Evolutionary conservation across 192 early-diverging fungal species (phyloP).

Genomic region (Kappamyces sp.): DNA sequence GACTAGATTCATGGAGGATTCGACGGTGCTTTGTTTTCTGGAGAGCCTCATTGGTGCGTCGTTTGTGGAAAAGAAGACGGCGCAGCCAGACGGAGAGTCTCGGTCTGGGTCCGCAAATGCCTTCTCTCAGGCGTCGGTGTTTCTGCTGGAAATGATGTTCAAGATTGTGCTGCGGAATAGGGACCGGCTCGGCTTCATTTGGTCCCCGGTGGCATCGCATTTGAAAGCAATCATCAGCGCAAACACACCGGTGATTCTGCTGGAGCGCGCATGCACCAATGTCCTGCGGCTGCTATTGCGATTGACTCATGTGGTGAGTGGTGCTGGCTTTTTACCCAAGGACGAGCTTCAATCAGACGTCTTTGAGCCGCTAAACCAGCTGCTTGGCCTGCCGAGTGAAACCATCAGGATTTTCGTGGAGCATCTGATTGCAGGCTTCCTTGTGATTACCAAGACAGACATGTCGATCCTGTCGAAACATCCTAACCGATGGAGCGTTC

Average conservation of each 20-base stretch:
- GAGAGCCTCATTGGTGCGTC: slow-evolving; percentile 45
- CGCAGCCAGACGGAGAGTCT: neutral
- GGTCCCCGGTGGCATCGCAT: slow-evolving; percentile 63
- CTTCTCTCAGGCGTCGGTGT: slow-evolving; percentile 54
- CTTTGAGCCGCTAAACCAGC: slow-evolving; percentile 36
- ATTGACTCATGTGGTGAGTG: slow-evolving; percentile 57
- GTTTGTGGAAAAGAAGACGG: slow-evolving; percentile 16
- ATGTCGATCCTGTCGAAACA: slow-evolving; percentile 23
- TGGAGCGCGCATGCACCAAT: slow-evolving; percentile 73
- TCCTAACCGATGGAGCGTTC: slow-evolving; percentile 38
- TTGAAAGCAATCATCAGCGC: slow-evolving; percentile 66
- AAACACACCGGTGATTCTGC: slow-evolving; percentile 53
- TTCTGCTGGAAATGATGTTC: slow-evolving; percentile 71
- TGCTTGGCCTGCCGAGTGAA: slow-evolving; percentile 52
- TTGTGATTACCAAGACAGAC: slow-evolving; percentile 58
- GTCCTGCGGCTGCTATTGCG: slow-evolving; percentile 65
- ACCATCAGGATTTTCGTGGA: slow-evolving; percentile 61
- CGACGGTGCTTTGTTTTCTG: slow-evolving; percentile 55
- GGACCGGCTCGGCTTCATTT: slow-evolving; percentile 55
- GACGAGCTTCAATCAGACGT: slow-evolving; percentile 34
- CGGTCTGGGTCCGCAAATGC: neutral
- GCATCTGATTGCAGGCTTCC: slow-evolving; percentile 71
- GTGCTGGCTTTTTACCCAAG: neutral
- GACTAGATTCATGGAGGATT: slow-evolving; percentile 58
- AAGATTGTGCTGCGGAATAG: slow-evolving; percentile 70